phyloP scores from a whole-genome alignment of 2,329 filamentous ascomycete genomes.

The Fonsecaea multimorphosa region DNA sequence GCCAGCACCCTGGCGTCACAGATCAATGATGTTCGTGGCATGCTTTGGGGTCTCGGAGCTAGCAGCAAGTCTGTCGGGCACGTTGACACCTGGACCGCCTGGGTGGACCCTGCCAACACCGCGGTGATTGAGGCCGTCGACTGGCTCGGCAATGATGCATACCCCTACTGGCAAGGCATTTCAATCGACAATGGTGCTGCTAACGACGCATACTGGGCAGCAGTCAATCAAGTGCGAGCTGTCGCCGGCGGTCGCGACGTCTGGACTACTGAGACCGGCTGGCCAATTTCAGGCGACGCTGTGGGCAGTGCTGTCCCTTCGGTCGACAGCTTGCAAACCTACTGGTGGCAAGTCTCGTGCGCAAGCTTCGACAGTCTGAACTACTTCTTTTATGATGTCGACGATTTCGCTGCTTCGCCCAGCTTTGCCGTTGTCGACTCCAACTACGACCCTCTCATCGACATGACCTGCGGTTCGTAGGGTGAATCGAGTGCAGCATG shows the following conservation, averaged over 20 bases:
- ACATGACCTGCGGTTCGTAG: constrained; percentile 44
- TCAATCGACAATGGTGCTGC: constrained; percentile 60
- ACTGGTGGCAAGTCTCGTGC: constrained; percentile 81
- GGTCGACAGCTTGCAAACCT: constrained; percentile 73
- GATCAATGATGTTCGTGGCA: constrained; percentile 60
- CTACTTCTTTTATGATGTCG: constrained; percentile 80
- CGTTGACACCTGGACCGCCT: constrained; percentile 72
- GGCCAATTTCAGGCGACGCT: constrained; percentile 74
- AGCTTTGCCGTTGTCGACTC: constrained; percentile 72
- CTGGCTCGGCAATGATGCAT: constrained; percentile 69
- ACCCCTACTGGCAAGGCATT: constrained; percentile 69
- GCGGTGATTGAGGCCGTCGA: constrained; percentile 67
- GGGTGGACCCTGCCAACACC: constrained; percentile 65
- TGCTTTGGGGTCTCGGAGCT: constrained; percentile 54
- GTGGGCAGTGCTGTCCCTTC: constrained; percentile 68
- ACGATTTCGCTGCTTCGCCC: constrained; percentile 67
- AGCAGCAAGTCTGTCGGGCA: constrained; percentile 64
- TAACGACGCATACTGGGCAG: constrained; percentile 59
- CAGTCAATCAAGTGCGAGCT: constrained; percentile 44
- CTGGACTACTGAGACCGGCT: constrained; percentile 89
- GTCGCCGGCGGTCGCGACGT: constrained; percentile 70
- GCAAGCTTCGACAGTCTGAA: constrained; percentile 67
- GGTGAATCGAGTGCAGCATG: background rate
- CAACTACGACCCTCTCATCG: constrained; percentile 47
- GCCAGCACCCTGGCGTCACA: constrained; percentile 51